A percentile compares a stretch with the other conserved stretches of the same genome.
These are phyloP conservation scores for Antitrichia curtipendula DNA, from an alignment of 225 moss, liverwort and hornwort species.

Conservation along the genomic window DNA sequence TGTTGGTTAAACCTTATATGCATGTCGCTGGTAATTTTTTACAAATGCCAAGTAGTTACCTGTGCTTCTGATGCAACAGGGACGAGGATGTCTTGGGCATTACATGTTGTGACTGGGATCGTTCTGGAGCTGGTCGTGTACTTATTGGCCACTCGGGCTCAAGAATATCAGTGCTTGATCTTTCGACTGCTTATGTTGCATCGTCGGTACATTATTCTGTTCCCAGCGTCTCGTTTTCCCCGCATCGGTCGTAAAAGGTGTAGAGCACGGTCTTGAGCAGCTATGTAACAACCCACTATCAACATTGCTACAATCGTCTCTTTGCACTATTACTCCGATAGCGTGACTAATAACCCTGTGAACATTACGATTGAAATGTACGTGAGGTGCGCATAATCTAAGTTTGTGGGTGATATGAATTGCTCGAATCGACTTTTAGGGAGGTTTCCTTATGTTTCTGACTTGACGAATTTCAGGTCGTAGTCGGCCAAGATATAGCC, in stretches of 20 bases:
- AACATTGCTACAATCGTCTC: background rate
- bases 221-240: background rate
- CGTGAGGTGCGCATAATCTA: background rate
- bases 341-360: background rate
- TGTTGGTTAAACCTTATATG: background rate
- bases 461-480: constrained; percentile 15
- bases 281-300: background rate
- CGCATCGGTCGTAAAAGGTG: background rate
- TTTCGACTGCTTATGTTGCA: constrained; percentile 35
- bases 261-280: background rate
- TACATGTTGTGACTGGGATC: constrained; percentile 63
- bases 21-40: background rate
- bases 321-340: background rate
- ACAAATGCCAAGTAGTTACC: background rate
- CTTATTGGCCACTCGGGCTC: constrained; percentile 43
- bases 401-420: background rate
- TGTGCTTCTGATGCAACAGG: constrained; percentile 18
- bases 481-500: constrained; percentile 36
- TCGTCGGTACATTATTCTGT: constrained; percentile 24
- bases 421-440: background rate
- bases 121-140: constrained; percentile 50
- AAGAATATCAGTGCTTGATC: constrained; percentile 47
- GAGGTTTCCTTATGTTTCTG: background rate
- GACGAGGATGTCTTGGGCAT: constrained; percentile 41
- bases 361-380: background rate